phyloP scores from a whole-genome alignment of 2,329 filamentous ascomycete genomes.

The Clarireedia homoeocarpa region DNA sequence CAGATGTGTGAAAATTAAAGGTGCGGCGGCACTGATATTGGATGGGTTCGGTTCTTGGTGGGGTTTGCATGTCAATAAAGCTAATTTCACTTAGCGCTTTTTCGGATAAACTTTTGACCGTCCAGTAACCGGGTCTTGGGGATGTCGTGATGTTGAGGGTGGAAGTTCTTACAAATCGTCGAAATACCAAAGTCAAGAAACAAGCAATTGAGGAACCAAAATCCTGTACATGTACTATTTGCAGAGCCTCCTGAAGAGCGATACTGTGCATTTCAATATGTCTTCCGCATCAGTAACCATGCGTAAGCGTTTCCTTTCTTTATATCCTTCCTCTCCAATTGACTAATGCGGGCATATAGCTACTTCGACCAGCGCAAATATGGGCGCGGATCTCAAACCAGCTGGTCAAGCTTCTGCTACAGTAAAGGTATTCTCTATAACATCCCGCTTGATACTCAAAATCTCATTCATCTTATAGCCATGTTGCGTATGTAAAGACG shows the following conservation, averaged over 20 bases:
- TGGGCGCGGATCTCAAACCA: slow-evolving; percentile 23
- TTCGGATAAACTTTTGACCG: neutral
- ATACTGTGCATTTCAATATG: slow-evolving; percentile 20
- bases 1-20: slow-evolving; percentile 3
- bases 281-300: slow-evolving; percentile 22
- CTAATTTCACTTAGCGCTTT: neutral
- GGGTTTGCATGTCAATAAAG: slow-evolving; percentile 16
- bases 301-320: slow-evolving; percentile 18
- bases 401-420: slow-evolving; percentile 18
- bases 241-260: slow-evolving; percentile 14
- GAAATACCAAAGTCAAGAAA: neutral
- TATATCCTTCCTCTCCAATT: neutral
- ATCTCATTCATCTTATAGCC: slow-evolving; percentile 46
- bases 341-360: slow-evolving; percentile 16
- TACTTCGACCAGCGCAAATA: slow-evolving; percentile 18
- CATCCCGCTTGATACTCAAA: neutral
- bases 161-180: slow-evolving; percentile 7
- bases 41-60: slow-evolving; percentile 7
- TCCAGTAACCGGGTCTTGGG: neutral
- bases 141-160: neutral
- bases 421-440: slow-evolving; percentile 20
- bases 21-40: slow-evolving; percentile 9
- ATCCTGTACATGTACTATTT: slow-evolving; percentile 15
- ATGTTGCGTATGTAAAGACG: slow-evolving; percentile 95
- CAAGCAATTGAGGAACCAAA: neutral